A percentile compares a stretch with the other conserved stretches of the same genome.
Evolutionary conservation across 148 eudicot species (phyloP).

Genomic region (Rhododendron molle): DNA sequence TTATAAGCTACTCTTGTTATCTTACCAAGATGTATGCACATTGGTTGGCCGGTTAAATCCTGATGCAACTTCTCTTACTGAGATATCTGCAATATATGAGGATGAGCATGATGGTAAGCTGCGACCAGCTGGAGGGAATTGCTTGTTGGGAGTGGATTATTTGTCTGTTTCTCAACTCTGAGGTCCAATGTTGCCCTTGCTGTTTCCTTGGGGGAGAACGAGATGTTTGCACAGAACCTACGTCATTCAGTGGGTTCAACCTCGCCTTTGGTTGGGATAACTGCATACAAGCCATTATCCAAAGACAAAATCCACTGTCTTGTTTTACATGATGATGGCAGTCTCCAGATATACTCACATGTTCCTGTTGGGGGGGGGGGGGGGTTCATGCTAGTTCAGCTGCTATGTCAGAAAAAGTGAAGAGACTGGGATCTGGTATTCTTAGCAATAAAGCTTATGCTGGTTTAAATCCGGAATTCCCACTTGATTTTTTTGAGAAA

Average conservation of each 20-base stretch:
- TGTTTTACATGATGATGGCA: constrained; percentile 95
- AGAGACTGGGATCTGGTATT: constrained; percentile 77
- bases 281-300: constrained; percentile 87
- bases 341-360: constrained; percentile 94
- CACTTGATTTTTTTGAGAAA: constrained; percentile 97
- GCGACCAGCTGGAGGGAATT: constrained; percentile 85
- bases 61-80: constrained; percentile 59
- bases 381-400: constrained; percentile 52
- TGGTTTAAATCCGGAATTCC: constrained; percentile 82
- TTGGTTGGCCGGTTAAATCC: constrained; percentile 71
- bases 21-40: constrained; percentile 91
- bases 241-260: constrained; percentile 82
- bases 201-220: constrained; percentile 65
- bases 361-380: constrained; percentile 68
- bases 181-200: constrained; percentile 77
- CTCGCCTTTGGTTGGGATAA: constrained; percentile 85
- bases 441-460: constrained; percentile 82
- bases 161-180: constrained; percentile 81
- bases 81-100: constrained; percentile 60
- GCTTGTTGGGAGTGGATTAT: constrained; percentile 71
- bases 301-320: constrained; percentile 92
- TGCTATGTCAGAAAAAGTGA: constrained; percentile 69
- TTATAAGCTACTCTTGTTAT: constrained; percentile 66
- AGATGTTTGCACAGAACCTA: constrained; percentile 70
- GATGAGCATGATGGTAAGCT: constrained; percentile 76